A percentile compares a stretch with the other conserved stretches of the same genome.
phyloP scores from a whole-genome alignment of 805 yeast species.

The Ogataea salicorniae region DNA sequence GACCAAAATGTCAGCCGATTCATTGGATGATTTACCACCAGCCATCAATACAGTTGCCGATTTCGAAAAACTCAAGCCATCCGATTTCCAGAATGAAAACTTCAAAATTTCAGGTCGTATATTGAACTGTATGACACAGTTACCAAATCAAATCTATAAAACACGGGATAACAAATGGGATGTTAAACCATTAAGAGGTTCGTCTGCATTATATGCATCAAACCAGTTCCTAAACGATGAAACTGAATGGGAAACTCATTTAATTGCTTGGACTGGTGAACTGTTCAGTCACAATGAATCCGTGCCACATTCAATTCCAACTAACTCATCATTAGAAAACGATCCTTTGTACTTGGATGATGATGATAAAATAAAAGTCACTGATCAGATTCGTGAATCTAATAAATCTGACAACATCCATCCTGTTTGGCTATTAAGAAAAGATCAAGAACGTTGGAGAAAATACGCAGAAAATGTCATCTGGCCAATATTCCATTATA shows the following conservation, averaged over 20 bases:
- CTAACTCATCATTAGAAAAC: slow-evolving; percentile 32
- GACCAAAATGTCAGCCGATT: not conserved
- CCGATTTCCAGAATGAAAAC: slow-evolving; percentile 21
- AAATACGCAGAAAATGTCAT: slow-evolving; percentile 81
- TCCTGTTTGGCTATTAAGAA: slow-evolving; percentile 84
- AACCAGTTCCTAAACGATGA: slow-evolving; percentile 57
- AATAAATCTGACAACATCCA: slow-evolving; percentile 52
- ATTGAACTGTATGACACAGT: slow-evolving; percentile 58
- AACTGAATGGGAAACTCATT: slow-evolving; percentile 80
- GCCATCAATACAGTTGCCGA: not conserved
- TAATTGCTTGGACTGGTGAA: slow-evolving; percentile 97
- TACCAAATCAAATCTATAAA: slow-evolving; percentile 58
- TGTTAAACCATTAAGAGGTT: slow-evolving; percentile 67
- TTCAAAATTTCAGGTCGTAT: slow-evolving; percentile 57
- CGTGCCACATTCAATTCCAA: slow-evolving; percentile 23
- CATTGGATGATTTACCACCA: not conserved
- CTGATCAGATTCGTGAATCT: slow-evolving; percentile 40
- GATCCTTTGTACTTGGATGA: slow-evolving; percentile 61
- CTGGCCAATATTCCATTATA: slow-evolving; percentile 96
- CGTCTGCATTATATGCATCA: slow-evolving; percentile 78
- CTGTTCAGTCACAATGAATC: slow-evolving; percentile 34
- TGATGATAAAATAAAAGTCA: slow-evolving; percentile 49
- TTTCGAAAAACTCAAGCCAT: slow-evolving; percentile 7
- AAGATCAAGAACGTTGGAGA: slow-evolving; percentile 81
- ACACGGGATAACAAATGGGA: slow-evolving; percentile 44